These are phyloP conservation scores for Colletotrichum brevisporum DNA, from an alignment of 2,329 filamentous ascomycete genomes.

Conservation along the genomic window DNA sequence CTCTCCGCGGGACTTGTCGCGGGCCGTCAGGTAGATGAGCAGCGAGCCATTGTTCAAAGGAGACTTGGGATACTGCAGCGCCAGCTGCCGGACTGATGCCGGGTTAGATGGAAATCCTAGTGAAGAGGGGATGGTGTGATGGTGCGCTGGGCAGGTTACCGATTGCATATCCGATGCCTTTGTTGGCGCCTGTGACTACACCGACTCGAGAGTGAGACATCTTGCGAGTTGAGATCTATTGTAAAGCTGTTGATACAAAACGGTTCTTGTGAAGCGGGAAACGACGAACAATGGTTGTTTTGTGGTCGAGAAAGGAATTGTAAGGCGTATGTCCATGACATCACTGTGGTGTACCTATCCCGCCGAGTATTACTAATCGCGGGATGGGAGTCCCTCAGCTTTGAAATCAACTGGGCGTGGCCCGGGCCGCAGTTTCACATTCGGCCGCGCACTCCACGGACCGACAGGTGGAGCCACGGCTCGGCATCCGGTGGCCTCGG, in stretches of 20 bases:
- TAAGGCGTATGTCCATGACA: neutral
- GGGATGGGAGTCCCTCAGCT: neutral
- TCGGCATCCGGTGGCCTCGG: no score
- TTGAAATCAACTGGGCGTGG: neutral
- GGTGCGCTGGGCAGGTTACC: constrained; percentile 19
- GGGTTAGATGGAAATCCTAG: neutral
- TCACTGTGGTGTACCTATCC: neutral
- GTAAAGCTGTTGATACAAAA: neutral
- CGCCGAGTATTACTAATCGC: neutral
- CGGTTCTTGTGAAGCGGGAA: neutral
- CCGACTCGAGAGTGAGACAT: constrained; percentile 56
- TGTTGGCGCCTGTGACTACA: constrained; percentile 69
- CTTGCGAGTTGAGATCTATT: neutral
- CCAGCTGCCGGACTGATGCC: constrained; percentile 63
- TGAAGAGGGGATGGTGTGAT: neutral
- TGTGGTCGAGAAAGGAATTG: neutral
- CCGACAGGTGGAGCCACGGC: no score
- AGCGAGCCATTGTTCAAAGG: constrained; percentile 61
- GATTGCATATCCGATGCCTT: constrained; percentile 50
- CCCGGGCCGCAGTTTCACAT: neutral
- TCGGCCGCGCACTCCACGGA: no score
- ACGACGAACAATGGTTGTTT: neutral
- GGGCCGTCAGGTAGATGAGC: constrained; percentile 67
- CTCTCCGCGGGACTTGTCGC: constrained; percentile 61
- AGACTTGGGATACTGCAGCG: constrained; percentile 66